Evolutionary conservation across 139 green algal species (phyloP), one percentile per base, ranked within the genome.

Genomic region (Zygnema circumcarinatum): DNA sequence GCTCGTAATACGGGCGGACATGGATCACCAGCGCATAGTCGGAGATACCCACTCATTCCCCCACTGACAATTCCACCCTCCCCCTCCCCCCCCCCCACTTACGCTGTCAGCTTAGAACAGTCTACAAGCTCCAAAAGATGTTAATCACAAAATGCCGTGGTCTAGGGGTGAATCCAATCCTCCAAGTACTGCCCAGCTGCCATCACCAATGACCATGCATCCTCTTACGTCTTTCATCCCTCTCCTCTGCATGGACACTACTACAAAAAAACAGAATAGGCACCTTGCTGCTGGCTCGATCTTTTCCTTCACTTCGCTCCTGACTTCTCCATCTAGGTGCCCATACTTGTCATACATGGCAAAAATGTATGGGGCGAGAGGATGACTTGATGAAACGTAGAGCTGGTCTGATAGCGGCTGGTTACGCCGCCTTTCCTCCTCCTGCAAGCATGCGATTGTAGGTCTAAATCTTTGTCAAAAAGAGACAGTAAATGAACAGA

Each of bases 11-110:
- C 88, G 0, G 93, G 62, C 0, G 96, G 95, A 87, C 94, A 96
- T 7, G 90, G 80, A 47, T 98, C 94, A 32, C 95, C 96, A 1
- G 11, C 78, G 29, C 91, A 90, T n/a, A 95, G 81, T 29, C 92
- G 32, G 35, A 98, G 86, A 54, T 90, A 89, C 36, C 96, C 96
- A 54, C 92, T 93, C 91, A 98, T 94, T 47, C 94, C 93, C 20
- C 89, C 82, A 67, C 94, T 89, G 40, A 89, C 40, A 68, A n/a
- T n/a, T 36, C 41, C 74, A 39, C 74, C 0, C 32, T 29, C 36
- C 38, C 76, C 22, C 69, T 29, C 32, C 35, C 22, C 1, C 32
- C 38, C 22, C 36, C 38, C 22, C 76, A 84, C 69, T 25, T 42
- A 39, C 35, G 16, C 11, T 42, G 11, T n/a, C n/a, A n/a, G n/a